phyloP scores from a whole-genome alignment of 2,329 filamentous ascomycete genomes.

The Aspergillus uvarum region DNA sequence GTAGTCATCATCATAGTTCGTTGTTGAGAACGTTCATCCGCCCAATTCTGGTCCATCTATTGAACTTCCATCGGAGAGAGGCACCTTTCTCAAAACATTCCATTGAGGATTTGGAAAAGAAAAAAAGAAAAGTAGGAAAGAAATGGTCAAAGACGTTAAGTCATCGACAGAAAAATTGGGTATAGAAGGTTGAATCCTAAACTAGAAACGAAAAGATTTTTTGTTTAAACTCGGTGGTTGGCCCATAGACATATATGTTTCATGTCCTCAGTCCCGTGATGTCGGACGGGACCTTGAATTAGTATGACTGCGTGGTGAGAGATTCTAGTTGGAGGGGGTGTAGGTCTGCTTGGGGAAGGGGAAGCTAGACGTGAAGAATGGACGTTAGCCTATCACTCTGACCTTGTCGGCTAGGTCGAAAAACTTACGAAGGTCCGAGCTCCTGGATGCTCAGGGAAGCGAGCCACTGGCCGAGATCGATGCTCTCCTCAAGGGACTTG shows the following conservation, averaged over 20 bases:
- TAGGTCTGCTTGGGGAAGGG: conserved; percentile 81
- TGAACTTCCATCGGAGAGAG: background rate
- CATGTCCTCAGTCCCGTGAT: conserved; percentile 1
- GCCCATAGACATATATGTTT: background rate
- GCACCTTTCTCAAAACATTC: background rate
- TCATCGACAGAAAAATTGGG: conserved; percentile 29
- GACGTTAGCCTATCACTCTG: conserved; percentile 14
- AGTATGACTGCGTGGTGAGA: conserved; percentile 23
- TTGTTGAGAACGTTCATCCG: conserved; percentile 37
- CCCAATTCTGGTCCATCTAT: conserved; percentile 19
- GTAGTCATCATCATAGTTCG: conserved; percentile 29
- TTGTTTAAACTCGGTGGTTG: conserved; percentile 2
- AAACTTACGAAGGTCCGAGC: conserved; percentile 87
- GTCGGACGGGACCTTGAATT: background rate
- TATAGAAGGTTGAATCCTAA: conserved; percentile 47
- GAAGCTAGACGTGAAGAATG: conserved; percentile 55
- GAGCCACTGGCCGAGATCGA: conserved; percentile 97
- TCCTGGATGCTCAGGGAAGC: conserved; percentile 92
- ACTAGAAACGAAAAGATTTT: conserved; percentile 23
- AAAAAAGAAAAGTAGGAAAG: conserved; percentile 11
- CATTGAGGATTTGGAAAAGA: conserved; percentile 12
- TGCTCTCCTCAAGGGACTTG: conserved; percentile 71
- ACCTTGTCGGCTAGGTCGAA: background rate
- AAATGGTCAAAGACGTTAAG: conserved; percentile 30
- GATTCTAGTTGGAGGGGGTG: conserved; percentile 43